Evolutionary conservation across 31 red algal genomes (phyloP).

Genomic region (Bonnemaisonia californica): DNA sequence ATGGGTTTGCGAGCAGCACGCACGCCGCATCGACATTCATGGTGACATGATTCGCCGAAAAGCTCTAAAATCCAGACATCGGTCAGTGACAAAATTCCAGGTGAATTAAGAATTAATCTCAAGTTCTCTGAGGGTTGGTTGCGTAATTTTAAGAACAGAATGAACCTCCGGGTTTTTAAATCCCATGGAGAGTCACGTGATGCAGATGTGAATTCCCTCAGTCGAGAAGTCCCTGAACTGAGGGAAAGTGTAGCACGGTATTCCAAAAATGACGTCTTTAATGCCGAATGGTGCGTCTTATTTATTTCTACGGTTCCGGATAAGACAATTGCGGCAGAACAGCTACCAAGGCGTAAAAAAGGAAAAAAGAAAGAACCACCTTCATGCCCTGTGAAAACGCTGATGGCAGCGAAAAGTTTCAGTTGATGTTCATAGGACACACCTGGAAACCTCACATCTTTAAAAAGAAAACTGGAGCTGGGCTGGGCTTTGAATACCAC

Average conservation of each 20-base stretch:
- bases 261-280: background rate
- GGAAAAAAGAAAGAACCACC: constrained; percentile 6
- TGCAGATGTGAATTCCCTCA: background rate
- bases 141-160: background rate
- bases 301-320: background rate
- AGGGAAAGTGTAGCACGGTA: background rate
- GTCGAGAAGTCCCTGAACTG: background rate
- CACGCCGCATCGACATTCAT: no score
- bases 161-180: background rate
- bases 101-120: no score
- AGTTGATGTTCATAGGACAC: constrained; percentile 36
- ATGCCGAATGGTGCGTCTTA: background rate
- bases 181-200: background rate
- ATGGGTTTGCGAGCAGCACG: no score
- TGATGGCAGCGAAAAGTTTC: constrained; percentile 4
- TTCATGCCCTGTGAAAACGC: background rate
- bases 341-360: background rate
- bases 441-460: background rate
- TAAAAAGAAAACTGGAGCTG: constrained; percentile 8
- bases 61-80: no score
- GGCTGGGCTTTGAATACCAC: constrained; percentile 6
- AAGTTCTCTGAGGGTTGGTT: background rate
- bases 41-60: no score
- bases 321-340: background rate
- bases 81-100: no score